Evolutionary conservation across 2,329 filamentous ascomycete genomes (phyloP).

Genomic region (Akanthomyces uredinophilus): DNA sequence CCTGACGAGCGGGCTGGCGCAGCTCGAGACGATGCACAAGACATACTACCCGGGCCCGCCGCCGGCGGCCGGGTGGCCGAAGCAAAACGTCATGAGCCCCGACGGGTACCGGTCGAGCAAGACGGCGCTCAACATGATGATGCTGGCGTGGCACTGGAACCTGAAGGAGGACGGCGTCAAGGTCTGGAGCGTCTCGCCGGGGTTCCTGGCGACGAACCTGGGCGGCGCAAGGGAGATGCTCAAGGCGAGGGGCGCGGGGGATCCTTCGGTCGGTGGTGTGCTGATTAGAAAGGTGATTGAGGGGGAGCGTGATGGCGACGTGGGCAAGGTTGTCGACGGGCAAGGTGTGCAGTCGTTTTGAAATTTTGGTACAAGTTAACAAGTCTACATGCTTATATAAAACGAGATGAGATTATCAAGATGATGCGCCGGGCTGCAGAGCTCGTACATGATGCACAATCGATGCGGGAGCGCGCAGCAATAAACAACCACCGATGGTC

Average conservation of each 20-base stretch:
- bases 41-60: conserved; percentile 16
- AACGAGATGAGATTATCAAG: no score
- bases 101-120: conserved; percentile 36
- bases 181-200: conserved; percentile 35
- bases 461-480: background rate
- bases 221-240: conserved; percentile 23
- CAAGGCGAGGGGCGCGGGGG: conserved; percentile 23
- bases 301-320: conserved; percentile 35
- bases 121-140: conserved; percentile 44
- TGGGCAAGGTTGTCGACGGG: conserved; percentile 30
- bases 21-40: conserved; percentile 25
- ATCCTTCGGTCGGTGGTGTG: conserved; percentile 31
- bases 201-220: conserved; percentile 36
- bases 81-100: conserved; percentile 19
- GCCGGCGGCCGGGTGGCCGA: conserved; percentile 35
- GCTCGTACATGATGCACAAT: background rate
- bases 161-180: conserved; percentile 38
- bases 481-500: background rate
- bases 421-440: background rate
- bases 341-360: conserved; percentile 14
- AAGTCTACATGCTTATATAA: no score
- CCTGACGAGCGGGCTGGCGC: conserved; percentile 38
- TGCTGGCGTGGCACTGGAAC: conserved; percentile 38
- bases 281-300: conserved; percentile 36
- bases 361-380: no score